Evolutionary conservation across 2,329 filamentous ascomycete genomes (phyloP).

Genomic region (Phialophora tarda): DNA sequence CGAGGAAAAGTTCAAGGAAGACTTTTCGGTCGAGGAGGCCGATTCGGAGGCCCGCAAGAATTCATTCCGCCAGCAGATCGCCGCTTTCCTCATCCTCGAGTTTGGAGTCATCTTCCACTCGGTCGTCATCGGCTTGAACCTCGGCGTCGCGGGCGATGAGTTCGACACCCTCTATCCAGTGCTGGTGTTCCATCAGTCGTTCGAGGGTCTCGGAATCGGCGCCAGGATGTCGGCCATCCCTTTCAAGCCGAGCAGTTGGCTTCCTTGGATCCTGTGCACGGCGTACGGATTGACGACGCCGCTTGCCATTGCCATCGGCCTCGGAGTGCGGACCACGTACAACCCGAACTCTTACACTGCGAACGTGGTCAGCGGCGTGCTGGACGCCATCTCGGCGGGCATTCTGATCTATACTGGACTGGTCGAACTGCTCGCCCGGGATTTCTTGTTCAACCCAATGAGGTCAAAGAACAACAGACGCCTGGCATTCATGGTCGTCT

Average conservation of each 20-base stretch:
- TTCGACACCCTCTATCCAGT: constrained; percentile 65
- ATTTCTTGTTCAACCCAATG: constrained; percentile 58
- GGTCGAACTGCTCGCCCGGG: constrained; percentile 57
- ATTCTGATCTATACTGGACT: constrained; percentile 59
- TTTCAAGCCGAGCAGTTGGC: constrained; percentile 52
- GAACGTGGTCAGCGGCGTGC: constrained; percentile 53
- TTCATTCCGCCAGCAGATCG: constrained; percentile 50
- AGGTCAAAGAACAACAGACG: constrained; percentile 49
- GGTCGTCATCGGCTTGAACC: constrained; percentile 67
- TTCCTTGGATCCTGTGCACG: constrained; percentile 58
- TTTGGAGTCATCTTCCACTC: constrained; percentile 69
- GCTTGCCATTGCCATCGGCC: constrained; percentile 56
- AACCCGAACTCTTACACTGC: constrained; percentile 51
- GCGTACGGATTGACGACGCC: constrained; percentile 61
- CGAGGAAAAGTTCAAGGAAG: constrained; percentile 26
- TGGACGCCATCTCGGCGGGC: constrained; percentile 56
- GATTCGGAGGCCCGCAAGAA: constrained; percentile 40
- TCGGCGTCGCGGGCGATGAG: constrained; percentile 63
- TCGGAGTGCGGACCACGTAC: constrained; percentile 55
- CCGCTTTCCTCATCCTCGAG: constrained; percentile 57
- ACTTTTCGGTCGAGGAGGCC: constrained; percentile 27
- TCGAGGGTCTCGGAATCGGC: constrained; percentile 68
- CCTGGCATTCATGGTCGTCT: constrained; percentile 52
- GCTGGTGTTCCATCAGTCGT: constrained; percentile 68
- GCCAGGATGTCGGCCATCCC: constrained; percentile 64